Base-by-base conservation (phyloP, 179 eudicot genomes). In the Amaranthus tricolor region DNA sequence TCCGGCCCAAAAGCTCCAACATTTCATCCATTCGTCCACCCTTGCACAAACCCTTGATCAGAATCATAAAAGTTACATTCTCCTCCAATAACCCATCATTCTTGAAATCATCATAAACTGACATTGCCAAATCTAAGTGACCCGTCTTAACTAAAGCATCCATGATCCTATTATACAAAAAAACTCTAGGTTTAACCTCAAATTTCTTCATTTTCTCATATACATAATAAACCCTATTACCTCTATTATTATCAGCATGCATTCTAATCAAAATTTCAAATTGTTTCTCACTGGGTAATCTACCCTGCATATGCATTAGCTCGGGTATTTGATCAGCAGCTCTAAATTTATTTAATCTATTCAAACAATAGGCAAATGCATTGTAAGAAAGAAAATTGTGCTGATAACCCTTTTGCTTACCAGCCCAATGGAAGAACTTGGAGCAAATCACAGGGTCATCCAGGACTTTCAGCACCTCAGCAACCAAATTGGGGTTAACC, bases 191-290 rank as follows among this genome's bases (percentile, higher is more conserved):
- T 48, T 82, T 85, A 7, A 94, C 88, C 61, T 89, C 95, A 21
- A 94, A 94, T 68, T 91, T 90, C 90, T 86, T 92, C 98, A 94
- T 94, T 63, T 90, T 94, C 82, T 92, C 97, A 75, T 94, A 94
- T 75, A 94, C 90, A 78, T 87, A 87, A 71, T 86, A 87, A 60
- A 95, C 98, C 84, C 99, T 87, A 64, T 89, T 88, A 57, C 99
- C 99, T 78, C 99, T 87, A 59, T 81, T 77, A 58, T 85, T 86
- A 84, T 95, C 98, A 61, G 90, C 82, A 77, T 95, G 99, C 89
- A 88, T 91, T 62, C 99, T 85, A 72, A 95, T 93, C 87, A 95
- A 84, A 77, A 95, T 91, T 74, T 93, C 98, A 81, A 95, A 93
- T 72, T 95, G 99, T 77, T 93, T 93, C 90, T 95, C 99, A 67